Conservation (phyloP, 2,329 filamentous ascomycete genomes). For the Xylariaceae sp. region DNA sequence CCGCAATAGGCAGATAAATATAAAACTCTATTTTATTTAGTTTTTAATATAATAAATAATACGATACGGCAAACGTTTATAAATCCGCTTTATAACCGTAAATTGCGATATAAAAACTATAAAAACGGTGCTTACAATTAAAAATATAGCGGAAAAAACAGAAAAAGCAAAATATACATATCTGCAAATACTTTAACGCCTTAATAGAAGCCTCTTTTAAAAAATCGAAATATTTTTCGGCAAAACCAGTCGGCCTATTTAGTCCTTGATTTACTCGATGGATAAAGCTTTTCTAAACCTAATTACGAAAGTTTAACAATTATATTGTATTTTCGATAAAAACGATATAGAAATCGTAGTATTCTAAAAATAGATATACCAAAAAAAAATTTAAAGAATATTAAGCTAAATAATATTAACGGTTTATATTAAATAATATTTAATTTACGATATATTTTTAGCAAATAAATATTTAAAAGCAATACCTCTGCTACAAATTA, state of each 20-base stretch:
- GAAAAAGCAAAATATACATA: neutral
- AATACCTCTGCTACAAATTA: neutral
- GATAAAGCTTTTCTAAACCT: neutral
- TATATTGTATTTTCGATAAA: neutral
- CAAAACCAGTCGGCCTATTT: neutral
- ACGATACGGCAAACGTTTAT: neutral
- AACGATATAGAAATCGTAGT: neutral
- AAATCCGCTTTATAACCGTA: neutral
- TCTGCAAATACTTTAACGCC: neutral
- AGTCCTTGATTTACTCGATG: neutral
- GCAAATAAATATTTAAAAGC: neutral
- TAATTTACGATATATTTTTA: neutral
- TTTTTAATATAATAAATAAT: neutral
- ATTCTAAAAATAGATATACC: neutral
- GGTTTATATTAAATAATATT: neutral
- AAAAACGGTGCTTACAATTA: neutral
- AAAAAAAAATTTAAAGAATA: neutral
- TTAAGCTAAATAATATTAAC: neutral
- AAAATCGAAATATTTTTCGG: neutral
- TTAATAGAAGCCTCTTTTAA: neutral
- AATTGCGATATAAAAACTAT: neutral
- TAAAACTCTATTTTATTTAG: neutral
- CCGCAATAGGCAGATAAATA: neutral
- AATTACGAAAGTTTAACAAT: neutral
- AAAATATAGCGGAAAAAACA: neutral